Base-by-base conservation (phyloP, 2,329 filamentous ascomycete genomes). In the Xylariaceae sp. region DNA sequence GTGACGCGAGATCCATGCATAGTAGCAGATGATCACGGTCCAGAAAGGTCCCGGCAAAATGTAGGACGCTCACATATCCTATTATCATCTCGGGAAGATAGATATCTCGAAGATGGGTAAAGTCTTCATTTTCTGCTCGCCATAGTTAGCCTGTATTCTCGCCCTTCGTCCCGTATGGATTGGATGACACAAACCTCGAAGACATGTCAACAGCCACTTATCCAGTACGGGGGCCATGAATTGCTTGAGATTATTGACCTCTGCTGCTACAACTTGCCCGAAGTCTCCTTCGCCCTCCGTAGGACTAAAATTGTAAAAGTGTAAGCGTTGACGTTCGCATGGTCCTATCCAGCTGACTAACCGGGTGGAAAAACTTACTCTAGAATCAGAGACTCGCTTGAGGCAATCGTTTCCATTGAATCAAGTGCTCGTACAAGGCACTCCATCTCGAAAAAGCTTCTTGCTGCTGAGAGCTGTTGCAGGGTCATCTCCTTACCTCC, bases 31-130 rank as follows among this genome's bases (percentile, higher is more conserved):
- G 81, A 55, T 92, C 88, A 43, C 90, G 84, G 45, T 84, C 86
- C 43, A 95, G 75, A 47, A 83, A 79, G 46, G 84, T 85, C 3
- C 89, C 90, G 0, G 88, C 87, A 66, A 87, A 88, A 68, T 95
- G 88, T 48, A 97, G 75, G 1, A 88, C 85, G 64, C 82, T 86
- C 67, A 94, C 83, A 69, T 94, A 96, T 2, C 88, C 89, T 48
- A 99, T 79, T 42, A 96, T 77, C 19, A 89, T 81, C 68, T 96
- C 91, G 1, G 94, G 91, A 2, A 99, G 78, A 70, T 95, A 97
- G 0, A 83, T 81, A 52, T 84, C 80, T 61, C 91, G 84, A 50
- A 97, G 81, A 29, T 77, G 73, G 47, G 73, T 72, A 47, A 90
- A 79, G 52, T 88, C 83, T 12, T 75, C 68, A 56, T 82, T 79